These are phyloP conservation scores for Polygonum aviculare DNA, from an alignment of 148 eudicot genomes.

Conservation along the genomic window DNA sequence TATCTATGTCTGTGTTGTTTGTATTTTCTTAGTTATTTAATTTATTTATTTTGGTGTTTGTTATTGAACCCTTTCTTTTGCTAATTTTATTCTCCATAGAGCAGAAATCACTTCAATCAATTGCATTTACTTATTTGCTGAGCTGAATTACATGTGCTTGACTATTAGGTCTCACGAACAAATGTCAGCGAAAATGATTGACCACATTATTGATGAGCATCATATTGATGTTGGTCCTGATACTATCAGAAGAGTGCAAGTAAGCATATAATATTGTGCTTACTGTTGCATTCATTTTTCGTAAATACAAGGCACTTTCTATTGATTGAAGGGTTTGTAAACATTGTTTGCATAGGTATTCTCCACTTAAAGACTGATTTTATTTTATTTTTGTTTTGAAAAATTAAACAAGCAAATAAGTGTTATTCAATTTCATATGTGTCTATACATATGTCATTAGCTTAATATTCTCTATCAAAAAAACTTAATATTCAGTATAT, in stretches of 20 bases:
- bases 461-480: not conserved
- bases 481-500: not conserved
- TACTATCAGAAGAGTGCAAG: slow-evolving; percentile 67
- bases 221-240: slow-evolving; percentile 66
- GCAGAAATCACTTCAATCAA: not conserved
- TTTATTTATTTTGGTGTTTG: not conserved
- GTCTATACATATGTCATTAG: not conserved
- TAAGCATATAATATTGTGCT: slow-evolving; percentile 13
- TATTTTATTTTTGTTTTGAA: not conserved
- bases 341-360: not conserved
- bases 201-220: slow-evolving; percentile 81
- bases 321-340: not conserved
- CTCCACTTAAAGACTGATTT: not conserved
- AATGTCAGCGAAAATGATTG: slow-evolving; percentile 77
- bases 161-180: slow-evolving; percentile 81
- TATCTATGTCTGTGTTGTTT: not conserved
- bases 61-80: not conserved
- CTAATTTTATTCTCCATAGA: not conserved
- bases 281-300: not conserved
- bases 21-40: not conserved
- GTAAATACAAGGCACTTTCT: not conserved
- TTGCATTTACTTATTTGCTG: not conserved
- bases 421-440: not conserved
- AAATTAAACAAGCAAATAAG: not conserved
- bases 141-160: not conserved